Conservation (phyloP, 2,329 filamentous ascomycete genomes). For the Neocatenulostroma microsporum region DNA sequence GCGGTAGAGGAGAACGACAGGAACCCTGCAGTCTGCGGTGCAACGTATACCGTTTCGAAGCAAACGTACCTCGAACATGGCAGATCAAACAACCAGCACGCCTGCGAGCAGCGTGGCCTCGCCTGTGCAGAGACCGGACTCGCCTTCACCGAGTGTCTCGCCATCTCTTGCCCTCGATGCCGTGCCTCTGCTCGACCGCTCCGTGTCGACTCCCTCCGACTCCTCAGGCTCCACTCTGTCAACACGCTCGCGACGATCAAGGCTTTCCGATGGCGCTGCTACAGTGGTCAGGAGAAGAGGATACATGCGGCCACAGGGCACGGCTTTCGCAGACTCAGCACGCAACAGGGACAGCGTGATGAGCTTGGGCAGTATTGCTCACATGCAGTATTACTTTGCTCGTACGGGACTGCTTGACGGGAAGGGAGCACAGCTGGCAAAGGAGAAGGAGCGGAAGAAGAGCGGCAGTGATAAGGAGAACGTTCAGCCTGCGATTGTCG, state of each 20-base stretch:
- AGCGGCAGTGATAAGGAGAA: slow-evolving; percentile 25
- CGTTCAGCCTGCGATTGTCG: slow-evolving; percentile 18
- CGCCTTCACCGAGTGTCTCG: slow-evolving; percentile 57
- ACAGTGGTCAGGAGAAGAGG: slow-evolving; percentile 55
- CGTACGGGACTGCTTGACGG: slow-evolving; percentile 87
- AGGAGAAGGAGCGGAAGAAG: slow-evolving; percentile 51
- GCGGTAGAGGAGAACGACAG: too few relatives aligned
- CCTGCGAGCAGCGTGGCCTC: slow-evolving; percentile 22
- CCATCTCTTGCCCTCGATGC: slow-evolving; percentile 57
- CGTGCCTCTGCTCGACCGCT: slow-evolving; percentile 53
- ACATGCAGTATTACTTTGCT: slow-evolving; percentile 97
- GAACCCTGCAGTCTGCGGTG: slow-evolving; percentile 52
- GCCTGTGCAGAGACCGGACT: slow-evolving; percentile 41
- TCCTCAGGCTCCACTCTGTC: slow-evolving; percentile 47
- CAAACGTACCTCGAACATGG: slow-evolving; percentile 43
- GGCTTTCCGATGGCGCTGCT: slow-evolving; percentile 43
- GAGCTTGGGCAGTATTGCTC: slow-evolving; percentile 91
- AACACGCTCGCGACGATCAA: slow-evolving; percentile 38
- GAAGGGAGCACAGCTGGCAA: slow-evolving; percentile 78
- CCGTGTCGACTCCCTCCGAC: slow-evolving; percentile 52
- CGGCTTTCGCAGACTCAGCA: slow-evolving; percentile 83
- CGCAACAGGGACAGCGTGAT: slow-evolving; percentile 88
- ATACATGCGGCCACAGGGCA: slow-evolving; percentile 80
- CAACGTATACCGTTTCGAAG: too few relatives aligned
- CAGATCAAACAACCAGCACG: slow-evolving; percentile 15